Conservation (phyloP, 305 asterid genomes). For the Fraxinus latifolia region DNA sequence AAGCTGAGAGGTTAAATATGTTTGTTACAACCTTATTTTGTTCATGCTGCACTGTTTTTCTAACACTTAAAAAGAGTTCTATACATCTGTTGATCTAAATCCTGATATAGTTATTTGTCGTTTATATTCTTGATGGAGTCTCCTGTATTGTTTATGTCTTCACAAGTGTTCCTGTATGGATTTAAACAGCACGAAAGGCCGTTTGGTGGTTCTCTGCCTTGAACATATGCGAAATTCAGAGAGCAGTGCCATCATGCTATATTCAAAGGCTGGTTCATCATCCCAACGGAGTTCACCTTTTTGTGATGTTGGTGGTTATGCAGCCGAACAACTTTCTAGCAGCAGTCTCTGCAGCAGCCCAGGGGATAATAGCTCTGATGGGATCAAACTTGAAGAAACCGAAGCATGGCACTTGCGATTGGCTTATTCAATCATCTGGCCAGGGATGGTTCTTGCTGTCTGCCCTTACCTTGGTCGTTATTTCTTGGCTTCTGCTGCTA, state of each 20-base stretch:
- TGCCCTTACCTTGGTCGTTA: constrained; percentile 82
- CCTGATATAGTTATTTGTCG: constrained; percentile 6
- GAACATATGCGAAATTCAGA: constrained; percentile 70
- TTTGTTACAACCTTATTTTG: constrained; percentile 4
- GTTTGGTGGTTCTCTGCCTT: constrained; percentile 77
- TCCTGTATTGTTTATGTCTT: constrained; percentile 19
- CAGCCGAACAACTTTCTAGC: constrained; percentile 65
- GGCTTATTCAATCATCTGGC: constrained; percentile 62
- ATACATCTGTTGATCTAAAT: not conserved
- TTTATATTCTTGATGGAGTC: constrained; percentile 2
- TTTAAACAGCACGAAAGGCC: constrained; percentile 80
- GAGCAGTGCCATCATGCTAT: constrained; percentile 52
- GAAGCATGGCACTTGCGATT: constrained; percentile 76
- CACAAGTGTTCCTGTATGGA: constrained; percentile 17
- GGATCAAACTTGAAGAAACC: constrained; percentile 76
- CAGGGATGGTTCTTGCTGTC: constrained; percentile 84
- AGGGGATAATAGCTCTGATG: constrained; percentile 74
- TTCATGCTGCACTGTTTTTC: not conserved
- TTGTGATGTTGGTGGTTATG: constrained; percentile 43
- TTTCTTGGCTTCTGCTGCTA: constrained; percentile 87
- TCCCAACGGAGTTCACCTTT: constrained; percentile 65
- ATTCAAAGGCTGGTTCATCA: constrained; percentile 48
- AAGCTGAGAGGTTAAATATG: constrained; percentile 82
- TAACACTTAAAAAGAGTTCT: not conserved
- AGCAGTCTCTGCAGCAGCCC: constrained; percentile 85